phyloP scores from a whole-genome alignment of 768 basidiomycete genomes.

The Lactarius indigo region DNA sequence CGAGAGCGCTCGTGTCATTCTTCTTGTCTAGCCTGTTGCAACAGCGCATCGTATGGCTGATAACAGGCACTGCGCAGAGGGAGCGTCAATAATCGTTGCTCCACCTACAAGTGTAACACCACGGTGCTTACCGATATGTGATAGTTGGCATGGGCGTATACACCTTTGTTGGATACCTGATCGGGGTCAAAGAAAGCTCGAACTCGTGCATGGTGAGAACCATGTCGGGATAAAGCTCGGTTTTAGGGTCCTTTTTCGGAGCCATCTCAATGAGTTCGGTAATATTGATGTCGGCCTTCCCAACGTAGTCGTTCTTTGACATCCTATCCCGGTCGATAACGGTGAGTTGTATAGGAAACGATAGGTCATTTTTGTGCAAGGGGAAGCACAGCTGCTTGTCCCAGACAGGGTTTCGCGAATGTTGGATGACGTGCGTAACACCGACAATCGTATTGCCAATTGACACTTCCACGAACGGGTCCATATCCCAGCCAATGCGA shows the following conservation, averaged over 20 bases:
- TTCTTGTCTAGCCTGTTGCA: slow-evolving; percentile 77
- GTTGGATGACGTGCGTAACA: slow-evolving; percentile 81
- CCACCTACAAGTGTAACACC: neutral
- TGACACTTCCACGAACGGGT: slow-evolving; percentile 92
- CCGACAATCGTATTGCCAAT: slow-evolving; percentile 93
- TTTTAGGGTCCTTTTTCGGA: slow-evolving; percentile 42
- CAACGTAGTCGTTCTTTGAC: slow-evolving; percentile 83
- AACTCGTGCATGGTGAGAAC: slow-evolving; percentile 68
- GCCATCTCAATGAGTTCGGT: slow-evolving; percentile 45
- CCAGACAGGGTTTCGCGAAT: slow-evolving; percentile 84
- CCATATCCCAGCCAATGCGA: slow-evolving; percentile 91
- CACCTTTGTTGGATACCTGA: slow-evolving; percentile 55
- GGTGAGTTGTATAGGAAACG: slow-evolving; percentile 72
- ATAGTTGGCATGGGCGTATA: slow-evolving; percentile 66
- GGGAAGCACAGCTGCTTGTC: slow-evolving; percentile 96
- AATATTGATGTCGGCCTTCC: slow-evolving; percentile 70
- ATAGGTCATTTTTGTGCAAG: slow-evolving; percentile 79
- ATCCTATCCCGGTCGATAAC: slow-evolving; percentile 98
- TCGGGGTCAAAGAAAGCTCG: slow-evolving; percentile 59
- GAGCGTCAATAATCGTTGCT: neutral
- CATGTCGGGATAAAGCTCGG: slow-evolving; percentile 54
- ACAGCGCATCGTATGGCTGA: slow-evolving; percentile 89
- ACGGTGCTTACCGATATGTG: slow-evolving; percentile 52
- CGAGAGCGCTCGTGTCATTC: too few species aligned
- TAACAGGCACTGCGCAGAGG: slow-evolving; percentile 69